Evolutionary conservation across 495 filamentous ascomycete genomes (phyloP), one percentile per base, ranked within the genome.

Genomic region (Neurospora tetraspora): DNA sequence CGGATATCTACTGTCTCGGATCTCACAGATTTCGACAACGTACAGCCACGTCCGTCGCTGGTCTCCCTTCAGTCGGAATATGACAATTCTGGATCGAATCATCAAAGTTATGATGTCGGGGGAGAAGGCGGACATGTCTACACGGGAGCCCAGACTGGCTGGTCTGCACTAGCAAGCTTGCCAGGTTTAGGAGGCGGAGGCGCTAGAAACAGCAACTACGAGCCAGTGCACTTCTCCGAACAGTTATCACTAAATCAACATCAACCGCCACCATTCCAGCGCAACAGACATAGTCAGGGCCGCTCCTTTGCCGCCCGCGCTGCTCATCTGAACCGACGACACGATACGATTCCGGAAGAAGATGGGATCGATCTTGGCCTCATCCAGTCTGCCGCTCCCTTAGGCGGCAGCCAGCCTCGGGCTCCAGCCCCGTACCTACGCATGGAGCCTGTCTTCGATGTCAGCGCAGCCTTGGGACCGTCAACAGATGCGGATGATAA

Each of bases 1-100:
- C 80, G 83, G 73, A 83, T 86, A 70, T 84, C 83, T 38, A 80
- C 78, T 42, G 70, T 85, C 11, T 85, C 82, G 39, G 82, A 85
- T 68, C 77, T 80, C 36, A 74, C 76, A 43, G 80, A 81, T 42
- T 73, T 76, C 42, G 79, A 78, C 59, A 78, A 70, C 61, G 70
- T 82, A 69, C 82, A 77, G 20, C 74, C 78, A 5, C 82, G 83
- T 20, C 83, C 83, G 39, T 83, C 83, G 1, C 79, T 84, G 36
- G 79, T 83, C 7, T 83, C 83, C 40, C 78, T 85, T 14, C 80
- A 81, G 71, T 82, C 83, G 14, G 69, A 74, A 18, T 65, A 65
- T 11, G 79, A 80, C 74, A 75, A 72, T 20, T 72, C 72, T 20
- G 71, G 73, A 2, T 68, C 27, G 2, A 65, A 65, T 65, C 27